Base-by-base conservation (phyloP, 2,329 filamentous ascomycete species). In the Alternaria brassicicola region DNA sequence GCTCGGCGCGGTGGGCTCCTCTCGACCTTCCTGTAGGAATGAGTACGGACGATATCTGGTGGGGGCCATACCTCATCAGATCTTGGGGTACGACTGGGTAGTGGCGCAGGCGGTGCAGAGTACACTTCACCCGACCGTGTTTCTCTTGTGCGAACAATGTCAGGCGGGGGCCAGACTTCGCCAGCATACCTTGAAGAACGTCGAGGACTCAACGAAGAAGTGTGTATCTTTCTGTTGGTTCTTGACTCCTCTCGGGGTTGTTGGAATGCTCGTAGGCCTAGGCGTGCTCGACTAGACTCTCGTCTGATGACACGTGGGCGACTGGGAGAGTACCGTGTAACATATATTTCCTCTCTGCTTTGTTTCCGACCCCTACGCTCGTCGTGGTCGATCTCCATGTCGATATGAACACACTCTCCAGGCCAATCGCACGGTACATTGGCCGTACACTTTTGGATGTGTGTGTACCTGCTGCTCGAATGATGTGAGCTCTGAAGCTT, bases 361-460 rank as follows among this genome's bases (percentile, higher is more conserved):
- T 62, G 64, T 25, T 33, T 53, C n/a, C 69, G 67, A 26, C 74
- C 73, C 25, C 73, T 65, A 6, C 49, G 52, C 42, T 69, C 68
- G 28, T 49, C 49, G 25, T 61, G 43, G 17, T 63, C 65, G 13
- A 68, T 56, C 25, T 66, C 57, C 23, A 70, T 56, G 28, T 66
- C 57, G 25, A 70, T 54, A 12, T 57, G 59, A 28, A 68, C 49
- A 26, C 63, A 41, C 26, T 67, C 61, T 25, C 59, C 61, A 62
- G 67, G 67, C 68, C 66, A 74, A 12, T 72, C 61, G 35, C 70
- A 71, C n/a, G 64, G 67, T n/a, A 66, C 63, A 15, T 68, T 64
- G 17, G 65, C 65, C 6, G 51, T 66, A 52, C 69, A 70, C 26
- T 64, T 62, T 25, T 63, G 54, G 36, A 70, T 55, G 15, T 60